These are phyloP conservation scores for Nemophila menziesii DNA, from an alignment of 257 asterid species.

Conservation along the genomic window DNA sequence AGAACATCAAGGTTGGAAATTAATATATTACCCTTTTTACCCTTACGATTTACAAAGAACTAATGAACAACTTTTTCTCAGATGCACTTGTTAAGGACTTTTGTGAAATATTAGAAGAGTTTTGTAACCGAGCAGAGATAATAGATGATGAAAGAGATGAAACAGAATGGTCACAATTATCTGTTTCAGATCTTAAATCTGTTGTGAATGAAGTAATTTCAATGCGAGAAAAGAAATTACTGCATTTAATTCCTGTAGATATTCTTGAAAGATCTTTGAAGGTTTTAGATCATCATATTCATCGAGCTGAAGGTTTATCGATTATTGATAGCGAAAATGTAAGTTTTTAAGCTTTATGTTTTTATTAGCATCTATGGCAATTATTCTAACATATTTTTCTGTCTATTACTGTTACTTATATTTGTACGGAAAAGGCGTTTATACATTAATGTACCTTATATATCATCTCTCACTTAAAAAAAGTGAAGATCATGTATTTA, in stretches of 20 bases:
- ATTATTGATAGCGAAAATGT: constrained; percentile 72
- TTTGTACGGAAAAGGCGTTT: not conserved
- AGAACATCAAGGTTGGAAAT: constrained; percentile 60
- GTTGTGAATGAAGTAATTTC: constrained; percentile 74
- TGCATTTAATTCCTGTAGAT: constrained; percentile 64
- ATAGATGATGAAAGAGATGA: constrained; percentile 74
- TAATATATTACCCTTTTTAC: not conserved
- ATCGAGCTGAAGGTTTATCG: constrained; percentile 92
- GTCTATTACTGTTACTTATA: not conserved
- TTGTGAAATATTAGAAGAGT: constrained; percentile 64
- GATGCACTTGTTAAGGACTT: constrained; percentile 60
- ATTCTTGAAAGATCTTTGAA: constrained; percentile 59
- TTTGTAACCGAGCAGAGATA: constrained; percentile 64
- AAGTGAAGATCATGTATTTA: too few species aligned
- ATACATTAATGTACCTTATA: not conserved
- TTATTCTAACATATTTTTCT: not conserved
- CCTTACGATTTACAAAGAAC: constrained; percentile 10
- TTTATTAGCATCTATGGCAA: not conserved
- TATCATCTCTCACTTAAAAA: too few species aligned
- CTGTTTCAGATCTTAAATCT: constrained; percentile 58
- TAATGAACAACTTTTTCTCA: constrained; percentile 21
- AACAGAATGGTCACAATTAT: constrained; percentile 65
- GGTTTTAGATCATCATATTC: constrained; percentile 89
- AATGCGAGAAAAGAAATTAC: constrained; percentile 50
- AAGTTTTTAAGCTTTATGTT: constrained; percentile 22